phyloP scores from a whole-genome alignment of 371 early-diverging fungal species.

The Mortierella sp. region DNA sequence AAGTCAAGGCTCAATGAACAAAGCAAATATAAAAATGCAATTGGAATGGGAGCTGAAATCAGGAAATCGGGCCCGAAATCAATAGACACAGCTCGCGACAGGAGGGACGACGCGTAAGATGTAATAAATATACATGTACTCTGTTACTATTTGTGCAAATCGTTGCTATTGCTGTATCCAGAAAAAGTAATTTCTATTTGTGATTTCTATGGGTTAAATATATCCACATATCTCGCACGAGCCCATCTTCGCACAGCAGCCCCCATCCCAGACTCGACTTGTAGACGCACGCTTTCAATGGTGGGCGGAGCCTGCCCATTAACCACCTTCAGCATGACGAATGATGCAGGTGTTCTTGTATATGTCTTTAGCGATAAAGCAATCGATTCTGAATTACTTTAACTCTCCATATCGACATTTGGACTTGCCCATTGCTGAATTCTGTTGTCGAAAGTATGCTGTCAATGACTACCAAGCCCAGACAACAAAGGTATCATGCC shows the following conservation, averaged over 20 bases:
- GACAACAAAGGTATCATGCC: constrained; percentile 43
- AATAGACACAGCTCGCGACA: neutral
- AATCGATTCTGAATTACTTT: constrained; percentile 42
- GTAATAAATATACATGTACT: constrained; percentile 1
- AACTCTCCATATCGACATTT: no score
- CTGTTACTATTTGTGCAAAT: neutral
- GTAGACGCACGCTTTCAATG: constrained; percentile 13
- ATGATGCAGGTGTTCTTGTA: constrained; percentile 28
- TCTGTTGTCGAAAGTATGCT: neutral
- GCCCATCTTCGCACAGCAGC: constrained; percentile 57
- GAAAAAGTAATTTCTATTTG: neutral
- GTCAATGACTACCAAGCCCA: constrained; percentile 21
- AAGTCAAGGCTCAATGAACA: constrained; percentile 45
- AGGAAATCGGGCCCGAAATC: neutral
- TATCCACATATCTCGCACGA: constrained; percentile 62
- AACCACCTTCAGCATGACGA: no score
- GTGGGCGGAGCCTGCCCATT: constrained; percentile 21
- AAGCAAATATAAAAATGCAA: no score
- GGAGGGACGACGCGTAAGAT: neutral
- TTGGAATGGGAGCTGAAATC: neutral
- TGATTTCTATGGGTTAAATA: constrained; percentile 39
- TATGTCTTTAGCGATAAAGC: constrained; percentile 58
- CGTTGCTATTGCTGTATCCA: neutral
- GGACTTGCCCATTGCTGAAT: neutral
- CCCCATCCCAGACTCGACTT: constrained; percentile 24